phyloP scores from a whole-genome alignment of 1,284 basidiomycete genomes.

The Fistulinella cinereoalba region DNA sequence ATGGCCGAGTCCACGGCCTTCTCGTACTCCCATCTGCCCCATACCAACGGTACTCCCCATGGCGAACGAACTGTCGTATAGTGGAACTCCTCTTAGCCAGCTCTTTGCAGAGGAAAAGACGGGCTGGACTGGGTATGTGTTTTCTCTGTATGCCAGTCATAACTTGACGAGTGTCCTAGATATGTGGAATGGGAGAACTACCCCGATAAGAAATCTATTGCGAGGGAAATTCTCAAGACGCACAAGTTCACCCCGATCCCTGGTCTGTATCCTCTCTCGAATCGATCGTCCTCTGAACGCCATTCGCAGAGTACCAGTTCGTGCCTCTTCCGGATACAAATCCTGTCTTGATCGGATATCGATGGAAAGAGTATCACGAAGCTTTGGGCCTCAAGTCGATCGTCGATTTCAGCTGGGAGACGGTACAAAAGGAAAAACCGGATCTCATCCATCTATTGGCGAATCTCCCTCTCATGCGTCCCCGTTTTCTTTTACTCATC shows the following conservation, averaged over 20 bases:
- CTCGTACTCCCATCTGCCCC: too few relatives aligned
- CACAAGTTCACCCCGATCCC: slow-evolving; percentile 14
- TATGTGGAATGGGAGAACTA: slow-evolving; percentile 20
- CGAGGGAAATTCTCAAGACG: slow-evolving; percentile 10
- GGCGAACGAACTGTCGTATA: slow-evolving; percentile 1
- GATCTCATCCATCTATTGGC: slow-evolving; percentile 53
- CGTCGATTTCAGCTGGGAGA: slow-evolving; percentile 53
- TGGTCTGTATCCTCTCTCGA: slow-evolving; percentile 4
- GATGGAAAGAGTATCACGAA: slow-evolving; percentile 56
- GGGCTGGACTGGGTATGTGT: slow-evolving; percentile 15
- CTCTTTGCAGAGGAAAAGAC: slow-evolving; percentile 14
- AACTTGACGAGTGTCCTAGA: background rate
- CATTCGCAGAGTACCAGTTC: slow-evolving; percentile 43
- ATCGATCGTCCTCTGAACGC: background rate
- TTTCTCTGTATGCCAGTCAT: background rate
- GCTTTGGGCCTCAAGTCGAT: slow-evolving; percentile 46
- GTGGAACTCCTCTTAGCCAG: background rate
- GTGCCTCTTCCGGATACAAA: slow-evolving; percentile 51
- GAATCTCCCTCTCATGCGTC: slow-evolving; percentile 26
- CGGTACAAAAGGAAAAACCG: slow-evolving; percentile 51
- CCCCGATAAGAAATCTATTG: slow-evolving; percentile 14
- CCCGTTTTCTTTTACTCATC: background rate
- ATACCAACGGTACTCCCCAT: too few relatives aligned
- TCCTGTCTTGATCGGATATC: slow-evolving; percentile 48
- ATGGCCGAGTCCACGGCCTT: too few relatives aligned